Evolutionary conservation across 176 grass and related monocot species (phyloP), one percentile per base, ranked within the genome.

Genomic region (Juncus effusus): DNA sequence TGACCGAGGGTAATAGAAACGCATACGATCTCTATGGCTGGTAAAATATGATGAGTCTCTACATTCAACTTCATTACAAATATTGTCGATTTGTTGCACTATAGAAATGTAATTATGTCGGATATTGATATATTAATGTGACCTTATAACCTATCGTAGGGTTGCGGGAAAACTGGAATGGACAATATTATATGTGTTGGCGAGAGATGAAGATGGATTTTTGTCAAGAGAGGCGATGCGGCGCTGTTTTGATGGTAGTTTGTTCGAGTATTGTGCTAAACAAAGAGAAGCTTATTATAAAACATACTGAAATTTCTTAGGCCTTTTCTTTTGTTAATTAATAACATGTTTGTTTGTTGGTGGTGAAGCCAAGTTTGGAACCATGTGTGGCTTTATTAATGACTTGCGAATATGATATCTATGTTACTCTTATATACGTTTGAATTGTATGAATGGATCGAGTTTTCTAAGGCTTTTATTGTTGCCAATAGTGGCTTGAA

Each of bases 21-120:
- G 40, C 76, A 40, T 75, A 37, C 13, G 81, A 84, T 40, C 38
- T 79, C 50, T 79, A 75, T 35, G 81, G 81, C 60, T 59, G 76
- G 76, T 84, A 47, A 70, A 47, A 16, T 36, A 40, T 47, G 2
- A 38, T 54, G 0, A 5, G 49, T 9, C 47, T 49, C 62, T 65
- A 3, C 5, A 15, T 40, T 12, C 7, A 52, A 8, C 12, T 8
- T 8, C 12, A 12, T 8, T 52, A 52, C 49, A 52, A 8, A 12
- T 12, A 52, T 52, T 8, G 9, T 52, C 7, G 2, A 8, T 52
- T 52, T 16, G 42, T 6, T 28, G 12, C 8, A 38, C 19, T 36
- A 12, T 6, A 36, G 6, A 28, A 2, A 13, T 45, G 47, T 15
- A 15, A 45, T 51, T 11, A 47, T 7, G 16, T 28, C 38, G 4